These are phyloP conservation scores for Periglandula ipomoeae DNA, from an alignment of 2,329 filamentous ascomycete genomes.

Conservation along the genomic window DNA sequence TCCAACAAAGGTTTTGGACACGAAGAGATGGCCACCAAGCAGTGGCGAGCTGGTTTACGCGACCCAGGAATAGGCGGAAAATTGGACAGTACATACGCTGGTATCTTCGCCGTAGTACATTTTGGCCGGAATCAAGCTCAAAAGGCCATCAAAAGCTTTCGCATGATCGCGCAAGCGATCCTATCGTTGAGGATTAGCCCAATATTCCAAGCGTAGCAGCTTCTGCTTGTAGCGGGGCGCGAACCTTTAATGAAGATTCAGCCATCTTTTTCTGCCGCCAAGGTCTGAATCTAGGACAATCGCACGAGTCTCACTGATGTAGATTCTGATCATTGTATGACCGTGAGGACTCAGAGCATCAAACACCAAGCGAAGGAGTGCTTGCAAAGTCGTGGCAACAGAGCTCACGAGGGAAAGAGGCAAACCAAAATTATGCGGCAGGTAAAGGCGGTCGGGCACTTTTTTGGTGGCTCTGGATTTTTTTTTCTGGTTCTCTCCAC, in stretches of 20 bases:
- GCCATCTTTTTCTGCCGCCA: constrained; percentile 24
- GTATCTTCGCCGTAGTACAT: constrained; percentile 84
- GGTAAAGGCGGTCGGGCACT: constrained; percentile 11
- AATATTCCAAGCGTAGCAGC: background rate
- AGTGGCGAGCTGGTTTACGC: no score
- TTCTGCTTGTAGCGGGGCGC: constrained; percentile 20
- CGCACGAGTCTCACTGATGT: background rate
- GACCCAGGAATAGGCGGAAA: background rate
- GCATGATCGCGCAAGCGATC: constrained; percentile 50
- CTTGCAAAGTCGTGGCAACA: background rate
- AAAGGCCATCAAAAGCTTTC: constrained; percentile 74
- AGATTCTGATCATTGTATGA: background rate
- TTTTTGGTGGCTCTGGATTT: constrained; percentile 9
- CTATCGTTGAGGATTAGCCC: constrained; percentile 23
- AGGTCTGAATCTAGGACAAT: background rate
- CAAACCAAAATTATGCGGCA: background rate
- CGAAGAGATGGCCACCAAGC: no score
- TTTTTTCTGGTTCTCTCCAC: constrained; percentile 9
- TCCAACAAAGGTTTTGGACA: no score
- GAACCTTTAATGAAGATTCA: constrained; percentile 38
- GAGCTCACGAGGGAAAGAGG: background rate
- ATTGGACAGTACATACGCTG: constrained; percentile 51
- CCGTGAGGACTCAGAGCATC: background rate
- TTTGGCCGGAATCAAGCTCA: constrained; percentile 83
- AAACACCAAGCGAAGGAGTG: background rate